Evolutionary conservation across 2,329 filamentous ascomycete genomes (phyloP).

Genomic region (Fusarium pilosicola): DNA sequence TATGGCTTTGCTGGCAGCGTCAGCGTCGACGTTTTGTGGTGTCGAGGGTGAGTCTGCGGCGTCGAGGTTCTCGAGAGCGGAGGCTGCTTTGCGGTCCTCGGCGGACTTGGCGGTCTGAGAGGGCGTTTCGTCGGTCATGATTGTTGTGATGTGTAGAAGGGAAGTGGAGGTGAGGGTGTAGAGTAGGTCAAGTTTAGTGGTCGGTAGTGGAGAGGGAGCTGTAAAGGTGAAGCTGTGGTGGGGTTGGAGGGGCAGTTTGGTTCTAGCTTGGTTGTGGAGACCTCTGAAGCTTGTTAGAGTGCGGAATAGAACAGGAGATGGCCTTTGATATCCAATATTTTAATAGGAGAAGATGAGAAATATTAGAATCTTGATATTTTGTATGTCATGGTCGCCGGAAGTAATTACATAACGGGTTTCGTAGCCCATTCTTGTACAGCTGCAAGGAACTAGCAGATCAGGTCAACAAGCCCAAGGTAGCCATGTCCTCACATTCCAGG

Average conservation of each 20-base stretch:
- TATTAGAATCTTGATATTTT: not conserved
- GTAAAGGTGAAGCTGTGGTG: slow-evolving; percentile 23
- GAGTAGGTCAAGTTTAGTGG: slow-evolving; percentile 47
- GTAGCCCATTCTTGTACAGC: not conserved
- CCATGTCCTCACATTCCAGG: no score
- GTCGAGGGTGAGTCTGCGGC: slow-evolving; percentile 54
- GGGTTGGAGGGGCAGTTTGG: slow-evolving; percentile 18
- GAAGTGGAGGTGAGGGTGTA: slow-evolving; percentile 50
- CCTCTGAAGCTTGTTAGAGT: not conserved
- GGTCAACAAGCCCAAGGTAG: not conserved
- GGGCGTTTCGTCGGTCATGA: slow-evolving; percentile 65
- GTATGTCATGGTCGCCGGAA: no score
- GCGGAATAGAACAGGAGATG: not conserved
- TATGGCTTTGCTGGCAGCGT: slow-evolving; percentile 78
- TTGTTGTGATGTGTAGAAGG: slow-evolving; percentile 44
- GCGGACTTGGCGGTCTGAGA: slow-evolving; percentile 68
- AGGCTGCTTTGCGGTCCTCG: slow-evolving; percentile 81
- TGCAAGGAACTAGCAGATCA: not conserved
- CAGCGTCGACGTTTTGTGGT: slow-evolving; percentile 71
- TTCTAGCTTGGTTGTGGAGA: not conserved
- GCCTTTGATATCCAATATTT: not conserved
- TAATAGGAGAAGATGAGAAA: not conserved
- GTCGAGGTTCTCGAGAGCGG: slow-evolving; percentile 77
- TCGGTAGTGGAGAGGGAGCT: slow-evolving; percentile 37
- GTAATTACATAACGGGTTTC: fast-evolving